Evolutionary conservation across 352 stramenopile genomes (phyloP).

Genomic region (Pythium oligandrum): DNA sequence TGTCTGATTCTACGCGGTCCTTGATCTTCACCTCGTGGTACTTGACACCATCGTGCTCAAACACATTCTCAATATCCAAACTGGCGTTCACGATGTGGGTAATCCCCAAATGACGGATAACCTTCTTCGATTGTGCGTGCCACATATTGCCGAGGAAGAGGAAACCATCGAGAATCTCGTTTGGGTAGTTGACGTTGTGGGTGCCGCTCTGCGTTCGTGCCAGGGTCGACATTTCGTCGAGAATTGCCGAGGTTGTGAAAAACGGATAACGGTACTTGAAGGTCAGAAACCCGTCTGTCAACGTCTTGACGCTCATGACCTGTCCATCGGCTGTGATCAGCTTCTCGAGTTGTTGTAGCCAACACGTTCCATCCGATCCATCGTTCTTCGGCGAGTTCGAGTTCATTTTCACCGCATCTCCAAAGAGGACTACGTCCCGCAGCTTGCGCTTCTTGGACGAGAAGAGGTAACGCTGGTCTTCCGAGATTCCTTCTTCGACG

Average conservation of each 20-base stretch:
- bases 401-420: conserved; percentile 48
- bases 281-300: conserved; percentile 77
- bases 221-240: conserved; percentile 51
- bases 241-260: conserved; percentile 67
- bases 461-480: conserved; percentile 71
- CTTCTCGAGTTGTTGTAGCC: conserved; percentile 52
- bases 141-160: conserved; percentile 87
- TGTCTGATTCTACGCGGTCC: conserved; percentile 66
- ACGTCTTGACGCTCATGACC: conserved; percentile 68
- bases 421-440: conserved; percentile 76
- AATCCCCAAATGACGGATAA: conserved; percentile 75
- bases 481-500: conserved; percentile 43
- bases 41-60: conserved; percentile 54
- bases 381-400: background rate
- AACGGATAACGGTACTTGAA: conserved; percentile 86
- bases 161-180: conserved; percentile 85
- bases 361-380: conserved; percentile 18
- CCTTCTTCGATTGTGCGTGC: conserved; percentile 75
- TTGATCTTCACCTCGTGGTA: conserved; percentile 84
- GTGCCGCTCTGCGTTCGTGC: conserved; percentile 77
- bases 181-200: conserved; percentile 86
- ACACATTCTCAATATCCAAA: conserved; percentile 72
- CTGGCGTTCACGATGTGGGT: conserved; percentile 85
- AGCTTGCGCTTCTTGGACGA: conserved; percentile 71
- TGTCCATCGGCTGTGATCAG: conserved; percentile 74